Evolutionary conservation across 75 land plant genomes (phyloP), one percentile per base, ranked within the genome.

Genomic region (Selaginella moellendorffii): DNA sequence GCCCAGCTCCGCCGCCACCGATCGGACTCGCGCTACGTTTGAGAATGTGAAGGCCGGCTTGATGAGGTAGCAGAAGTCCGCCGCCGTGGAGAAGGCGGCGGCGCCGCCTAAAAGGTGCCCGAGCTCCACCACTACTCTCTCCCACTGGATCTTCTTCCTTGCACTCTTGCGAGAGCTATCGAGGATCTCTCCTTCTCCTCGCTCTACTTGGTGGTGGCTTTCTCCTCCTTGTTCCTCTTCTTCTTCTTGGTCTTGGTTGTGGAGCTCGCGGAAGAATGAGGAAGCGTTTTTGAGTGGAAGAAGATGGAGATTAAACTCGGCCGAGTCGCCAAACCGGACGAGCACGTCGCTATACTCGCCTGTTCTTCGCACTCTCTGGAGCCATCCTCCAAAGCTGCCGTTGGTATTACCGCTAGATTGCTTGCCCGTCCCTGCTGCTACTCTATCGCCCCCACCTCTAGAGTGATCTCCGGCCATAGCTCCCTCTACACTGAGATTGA

Each of bases 281-380:
- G 71, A 63, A 0, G 63, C 79, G 62, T 73, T 73, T 17, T 51
- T n/a, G 10, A 77, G 53, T n/a, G 79, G 79, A 5, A 77, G 67
- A 65, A 63, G 73, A 30, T 77, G 79, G 1, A 77, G 77, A 8
- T 31, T 64, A 26, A 73, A 77, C 18, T 73, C 79, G 1, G 66
- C 61, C 24, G 67, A 66, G 14, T 64, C 64, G 14, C 14, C 10
- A 56, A 24, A 19, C 2, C 52, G 19, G 20, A 77, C 76, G 9
- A 36, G 53, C 2, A 77, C 67, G 52, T 77, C 79, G 70, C 79
- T 77, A 70, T 61, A 77, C 66, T 77, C 79, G 62, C 79, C 79
- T 8, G 77, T 77, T 54, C 31, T 18, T 24, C 79, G 42, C 17
- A 77, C 71, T 28, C 79, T 53, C 30, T 72, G 79, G 25, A 77